These are phyloP conservation scores for Cutaneotrichosporon sp. DNA, from an alignment of 1,284 basidiomycete genomes.

Conservation along the genomic window DNA sequence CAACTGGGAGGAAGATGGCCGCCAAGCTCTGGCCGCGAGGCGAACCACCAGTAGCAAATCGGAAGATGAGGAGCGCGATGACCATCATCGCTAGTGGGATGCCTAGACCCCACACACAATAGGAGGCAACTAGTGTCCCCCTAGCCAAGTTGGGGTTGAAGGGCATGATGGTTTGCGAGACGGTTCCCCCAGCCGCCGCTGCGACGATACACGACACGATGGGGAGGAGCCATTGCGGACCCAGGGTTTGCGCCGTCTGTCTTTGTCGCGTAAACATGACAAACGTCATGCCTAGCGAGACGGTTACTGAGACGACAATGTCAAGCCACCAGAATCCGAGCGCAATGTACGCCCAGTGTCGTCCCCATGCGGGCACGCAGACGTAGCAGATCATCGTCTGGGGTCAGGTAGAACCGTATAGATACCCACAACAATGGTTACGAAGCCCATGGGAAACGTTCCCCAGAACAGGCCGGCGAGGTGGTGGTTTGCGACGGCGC, in stretches of 20 bases:
- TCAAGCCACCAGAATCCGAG: constrained; percentile 76
- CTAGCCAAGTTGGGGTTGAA: constrained; percentile 59
- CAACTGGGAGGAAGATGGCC: constrained; percentile 62
- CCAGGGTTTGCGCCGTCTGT: constrained; percentile 61
- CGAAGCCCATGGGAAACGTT: constrained; percentile 68
- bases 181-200: constrained; percentile 63
- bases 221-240: constrained; percentile 68
- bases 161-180: constrained; percentile 58
- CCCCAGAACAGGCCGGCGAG: constrained; percentile 67
- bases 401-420: constrained; percentile 24
- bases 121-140: constrained; percentile 59
- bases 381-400: constrained; percentile 56
- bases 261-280: constrained; percentile 65
- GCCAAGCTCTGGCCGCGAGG: constrained; percentile 58
- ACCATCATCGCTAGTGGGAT: constrained; percentile 59
- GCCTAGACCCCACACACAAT: constrained; percentile 54
- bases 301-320: constrained; percentile 60
- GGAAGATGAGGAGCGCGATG: constrained; percentile 61
- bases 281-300: constrained; percentile 66
- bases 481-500: constrained; percentile 61
- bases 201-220: constrained; percentile 70
- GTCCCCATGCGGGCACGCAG: constrained; percentile 55
- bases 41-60: constrained; percentile 50
- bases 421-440: constrained; percentile 60
- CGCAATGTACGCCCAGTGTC: constrained; percentile 61